phyloP scores from a whole-genome alignment of 768 basidiomycete genomes.

The Lanmaoa rubissima region DNA sequence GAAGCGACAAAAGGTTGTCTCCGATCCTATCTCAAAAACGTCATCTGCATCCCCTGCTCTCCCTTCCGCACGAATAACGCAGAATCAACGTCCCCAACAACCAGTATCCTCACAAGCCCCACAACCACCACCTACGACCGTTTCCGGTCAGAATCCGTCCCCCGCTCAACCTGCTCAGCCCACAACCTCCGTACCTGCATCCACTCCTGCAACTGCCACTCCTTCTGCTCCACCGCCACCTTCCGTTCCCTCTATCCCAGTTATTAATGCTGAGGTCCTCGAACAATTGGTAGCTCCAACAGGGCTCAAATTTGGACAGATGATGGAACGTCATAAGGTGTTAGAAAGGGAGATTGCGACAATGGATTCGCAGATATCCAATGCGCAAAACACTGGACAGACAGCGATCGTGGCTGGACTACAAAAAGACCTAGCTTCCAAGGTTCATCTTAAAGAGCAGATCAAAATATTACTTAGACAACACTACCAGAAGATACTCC shows the following conservation, averaged over 20 bases:
- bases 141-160: constrained; percentile 5
- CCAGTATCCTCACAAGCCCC: constrained; percentile 19
- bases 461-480: constrained; percentile 15
- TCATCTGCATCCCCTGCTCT: constrained; percentile 21
- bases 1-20: constrained; percentile 37
- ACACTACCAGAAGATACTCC: constrained; percentile 14
- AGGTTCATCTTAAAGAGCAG: neutral
- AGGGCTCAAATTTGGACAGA: constrained; percentile 18
- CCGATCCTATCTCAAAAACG: constrained; percentile 18
- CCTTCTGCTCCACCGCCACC: constrained; percentile 4
- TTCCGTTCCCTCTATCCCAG: constrained; percentile 5
- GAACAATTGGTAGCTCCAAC: constrained; percentile 13
- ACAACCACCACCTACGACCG: constrained; percentile 12
- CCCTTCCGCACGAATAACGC: constrained; percentile 22
- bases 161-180: constrained; percentile 10
- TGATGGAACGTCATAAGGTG: constrained; percentile 22
- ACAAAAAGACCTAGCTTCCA: constrained; percentile 10
- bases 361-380: constrained; percentile 16
- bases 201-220: constrained; percentile 11
- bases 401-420: constrained; percentile 8
- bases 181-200: neutral
- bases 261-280: constrained; percentile 5
- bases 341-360: constrained; percentile 17
- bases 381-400: constrained; percentile 21
- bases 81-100: constrained; percentile 22